Evolutionary conservation across 306 rosid genomes (phyloP).

Genomic region (Pterocarpus santalinus): DNA sequence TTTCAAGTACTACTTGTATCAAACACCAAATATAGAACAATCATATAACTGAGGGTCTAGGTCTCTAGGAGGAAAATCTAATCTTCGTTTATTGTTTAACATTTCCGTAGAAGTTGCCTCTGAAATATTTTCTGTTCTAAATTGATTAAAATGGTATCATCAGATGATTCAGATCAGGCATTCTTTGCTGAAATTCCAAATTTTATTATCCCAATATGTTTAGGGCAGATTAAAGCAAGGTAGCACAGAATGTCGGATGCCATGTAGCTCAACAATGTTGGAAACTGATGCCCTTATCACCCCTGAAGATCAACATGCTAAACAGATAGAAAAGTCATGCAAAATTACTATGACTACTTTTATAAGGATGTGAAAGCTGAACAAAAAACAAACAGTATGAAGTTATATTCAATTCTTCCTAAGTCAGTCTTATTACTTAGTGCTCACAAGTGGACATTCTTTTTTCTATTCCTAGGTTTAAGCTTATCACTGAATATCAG

Average conservation of each 20-base stretch:
- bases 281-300: constrained; percentile 9
- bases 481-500: constrained; percentile 40
- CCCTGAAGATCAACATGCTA: constrained; percentile 4
- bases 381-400: constrained; percentile 26
- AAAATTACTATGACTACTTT: constrained; percentile 23
- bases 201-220: background rate
- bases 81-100: background rate
- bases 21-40: constrained; percentile 19
- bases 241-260: background rate
- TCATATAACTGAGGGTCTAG: background rate
- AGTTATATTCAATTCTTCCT: constrained; percentile 19
- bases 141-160: constrained; percentile 27
- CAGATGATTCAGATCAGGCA: background rate
- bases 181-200: constrained; percentile 31
- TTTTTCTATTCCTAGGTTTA: constrained; percentile 10
- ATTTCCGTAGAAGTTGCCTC: background rate
- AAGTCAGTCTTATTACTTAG: constrained; percentile 25
- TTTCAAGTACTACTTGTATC: background rate
- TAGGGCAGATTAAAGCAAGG: background rate
- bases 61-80: background rate
- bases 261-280: background rate
- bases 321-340: background rate
- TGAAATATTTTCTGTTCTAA: constrained; percentile 16
- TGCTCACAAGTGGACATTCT: constrained; percentile 9
- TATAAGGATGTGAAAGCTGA: constrained; percentile 38